These are phyloP conservation scores for Nicotiana rustica DNA, from an alignment of 305 asterid species.

Conservation along the genomic window DNA sequence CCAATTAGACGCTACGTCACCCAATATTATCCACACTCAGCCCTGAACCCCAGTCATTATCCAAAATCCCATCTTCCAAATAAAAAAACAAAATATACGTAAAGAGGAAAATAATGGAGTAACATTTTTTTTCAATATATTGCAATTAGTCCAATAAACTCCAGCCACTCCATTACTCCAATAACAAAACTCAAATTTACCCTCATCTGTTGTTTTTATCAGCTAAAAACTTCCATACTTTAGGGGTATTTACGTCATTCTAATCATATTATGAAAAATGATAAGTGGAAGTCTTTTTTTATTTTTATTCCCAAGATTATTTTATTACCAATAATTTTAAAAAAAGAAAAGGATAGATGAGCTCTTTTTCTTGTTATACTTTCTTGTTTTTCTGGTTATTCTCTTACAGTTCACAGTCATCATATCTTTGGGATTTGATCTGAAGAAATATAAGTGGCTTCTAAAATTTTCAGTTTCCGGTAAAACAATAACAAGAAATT, in stretches of 20 bases:
- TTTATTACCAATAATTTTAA: not conserved
- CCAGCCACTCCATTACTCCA: not conserved
- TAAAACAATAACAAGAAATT: not conserved
- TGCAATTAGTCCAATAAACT: constrained; percentile 6
- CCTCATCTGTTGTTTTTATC: not conserved
- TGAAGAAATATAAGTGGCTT: constrained; percentile 28
- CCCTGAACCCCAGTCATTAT: not conserved
- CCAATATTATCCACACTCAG: constrained; percentile 25
- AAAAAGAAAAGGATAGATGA: no score
- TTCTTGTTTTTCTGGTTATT: constrained; percentile 14
- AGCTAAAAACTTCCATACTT: not conserved
- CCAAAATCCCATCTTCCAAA: not conserved
- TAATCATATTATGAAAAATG: not conserved
- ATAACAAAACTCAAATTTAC: not conserved
- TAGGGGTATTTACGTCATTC: constrained; percentile 18
- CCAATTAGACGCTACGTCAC: constrained; percentile 12
- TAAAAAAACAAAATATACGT: no score
- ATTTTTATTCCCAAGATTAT: not conserved
- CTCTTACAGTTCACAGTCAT: constrained; percentile 9
- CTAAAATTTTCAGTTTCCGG: constrained; percentile 13
- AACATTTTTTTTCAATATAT: not conserved
- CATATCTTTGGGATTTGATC: not conserved
- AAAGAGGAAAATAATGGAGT: not conserved
- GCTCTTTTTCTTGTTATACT: not conserved
- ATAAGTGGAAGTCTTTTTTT: not conserved